Evolutionary conservation across 345 rosid genomes (phyloP).

Genomic region (Clausena lansium): DNA sequence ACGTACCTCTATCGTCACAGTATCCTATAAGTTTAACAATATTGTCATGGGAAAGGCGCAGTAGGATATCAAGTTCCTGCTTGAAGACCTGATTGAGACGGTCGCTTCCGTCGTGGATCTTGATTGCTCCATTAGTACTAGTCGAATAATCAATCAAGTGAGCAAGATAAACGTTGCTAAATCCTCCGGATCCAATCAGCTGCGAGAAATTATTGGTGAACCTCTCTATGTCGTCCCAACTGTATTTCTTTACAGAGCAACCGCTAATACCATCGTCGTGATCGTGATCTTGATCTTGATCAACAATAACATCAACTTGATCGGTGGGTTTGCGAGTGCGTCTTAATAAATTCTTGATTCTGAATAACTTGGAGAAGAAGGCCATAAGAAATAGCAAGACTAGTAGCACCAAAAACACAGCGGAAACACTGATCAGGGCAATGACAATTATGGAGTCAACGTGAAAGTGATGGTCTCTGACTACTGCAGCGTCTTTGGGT

Average conservation of each 20-base stretch:
- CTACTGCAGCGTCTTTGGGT: not conserved
- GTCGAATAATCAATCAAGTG: constrained; percentile 29
- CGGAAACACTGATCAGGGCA: constrained; percentile 4
- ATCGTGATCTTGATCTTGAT: not conserved
- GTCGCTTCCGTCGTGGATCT: constrained; percentile 58
- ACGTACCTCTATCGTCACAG: constrained; percentile 61
- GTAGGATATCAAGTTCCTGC: constrained; percentile 75
- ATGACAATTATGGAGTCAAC: not conserved
- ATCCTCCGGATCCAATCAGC: constrained; percentile 76
- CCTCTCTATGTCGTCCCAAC: constrained; percentile 53
- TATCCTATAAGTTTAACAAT: constrained; percentile 77
- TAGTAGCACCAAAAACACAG: constrained; percentile 1
- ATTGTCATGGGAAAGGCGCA: constrained; percentile 60
- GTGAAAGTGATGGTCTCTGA: not conserved
- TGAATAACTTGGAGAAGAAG: constrained; percentile 37
- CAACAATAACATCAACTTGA: constrained; percentile 9
- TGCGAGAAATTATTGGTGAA: constrained; percentile 49
- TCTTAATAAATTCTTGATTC: constrained; percentile 22
- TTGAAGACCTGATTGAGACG: constrained; percentile 59
- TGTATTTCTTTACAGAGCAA: constrained; percentile 31
- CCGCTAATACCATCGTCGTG: not conserved
- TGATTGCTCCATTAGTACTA: constrained; percentile 49
- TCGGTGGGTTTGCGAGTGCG: not conserved
- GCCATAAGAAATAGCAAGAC: constrained; percentile 35
- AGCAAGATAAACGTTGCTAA: constrained; percentile 75